phyloP scores from a whole-genome alignment of 2,329 filamentous ascomycete species.

The Helotiales sp. region DNA sequence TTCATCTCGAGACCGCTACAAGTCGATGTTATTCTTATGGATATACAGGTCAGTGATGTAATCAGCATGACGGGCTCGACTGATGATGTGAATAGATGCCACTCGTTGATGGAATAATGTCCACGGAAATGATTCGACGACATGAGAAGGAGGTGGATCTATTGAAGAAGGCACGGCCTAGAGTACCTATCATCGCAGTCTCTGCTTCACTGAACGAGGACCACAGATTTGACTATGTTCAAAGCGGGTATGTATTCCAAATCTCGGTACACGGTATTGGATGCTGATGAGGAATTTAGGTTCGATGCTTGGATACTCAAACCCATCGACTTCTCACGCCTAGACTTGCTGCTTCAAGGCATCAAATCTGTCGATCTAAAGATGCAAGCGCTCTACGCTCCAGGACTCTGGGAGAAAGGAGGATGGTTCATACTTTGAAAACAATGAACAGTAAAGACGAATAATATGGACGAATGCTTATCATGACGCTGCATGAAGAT shows the following conservation, averaged over 20 bases:
- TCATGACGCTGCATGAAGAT: not conserved
- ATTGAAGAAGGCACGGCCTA: not conserved
- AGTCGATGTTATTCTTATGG: conserved; percentile 30
- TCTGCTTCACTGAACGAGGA: conserved; percentile 23
- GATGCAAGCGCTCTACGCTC: conserved; percentile 13
- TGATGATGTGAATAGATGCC: conserved; percentile 23
- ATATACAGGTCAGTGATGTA: conserved; percentile 23
- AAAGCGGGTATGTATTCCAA: conserved; percentile 24
- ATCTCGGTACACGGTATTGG: not conserved
- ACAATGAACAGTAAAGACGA: not conserved
- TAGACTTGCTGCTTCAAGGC: conserved; percentile 21
- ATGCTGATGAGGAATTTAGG: conserved; percentile 5
- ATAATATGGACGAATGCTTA: not conserved
- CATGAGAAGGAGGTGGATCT: conserved; percentile 20
- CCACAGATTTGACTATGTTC: conserved; percentile 25
- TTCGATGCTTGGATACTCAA: conserved; percentile 27
- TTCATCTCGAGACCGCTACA: conserved; percentile 55
- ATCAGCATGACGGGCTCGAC: not conserved
- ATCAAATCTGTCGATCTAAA: conserved; percentile 15
- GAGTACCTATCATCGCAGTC: conserved; percentile 27
- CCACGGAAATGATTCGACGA: conserved; percentile 27
- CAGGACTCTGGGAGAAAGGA: conserved; percentile 22
- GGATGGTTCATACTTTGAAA: conserved; percentile 27
- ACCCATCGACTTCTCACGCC: conserved; percentile 21
- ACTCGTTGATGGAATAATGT: conserved; percentile 23